Evolutionary conservation across 2,329 filamentous ascomycete genomes (phyloP).

Genomic region (Diaporthe nobilis): DNA sequence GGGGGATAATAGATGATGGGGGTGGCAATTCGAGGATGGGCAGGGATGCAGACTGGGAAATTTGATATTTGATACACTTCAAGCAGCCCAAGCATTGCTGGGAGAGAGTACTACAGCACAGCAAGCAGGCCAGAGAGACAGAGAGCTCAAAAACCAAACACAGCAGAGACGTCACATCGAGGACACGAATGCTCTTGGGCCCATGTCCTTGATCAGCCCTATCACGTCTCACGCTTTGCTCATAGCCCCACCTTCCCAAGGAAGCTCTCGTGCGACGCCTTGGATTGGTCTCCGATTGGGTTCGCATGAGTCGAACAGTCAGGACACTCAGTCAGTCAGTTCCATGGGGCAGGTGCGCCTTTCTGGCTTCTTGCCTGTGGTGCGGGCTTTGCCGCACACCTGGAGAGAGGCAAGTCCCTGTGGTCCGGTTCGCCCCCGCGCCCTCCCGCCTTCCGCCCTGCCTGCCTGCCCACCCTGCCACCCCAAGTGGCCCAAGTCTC

Average conservation of each 20-base stretch:
- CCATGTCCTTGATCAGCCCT: slow-evolving; percentile 23
- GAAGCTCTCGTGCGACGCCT: slow-evolving; percentile 9
- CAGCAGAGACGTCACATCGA: background rate
- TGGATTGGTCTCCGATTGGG: slow-evolving; percentile 26
- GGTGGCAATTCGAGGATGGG: background rate
- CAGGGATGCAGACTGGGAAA: background rate
- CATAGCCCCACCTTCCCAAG: background rate
- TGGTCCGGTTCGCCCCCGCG: background rate
- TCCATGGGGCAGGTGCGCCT: slow-evolving; percentile 3
- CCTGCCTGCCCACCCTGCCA: background rate
- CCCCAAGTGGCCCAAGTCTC: background rate
- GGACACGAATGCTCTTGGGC: background rate
- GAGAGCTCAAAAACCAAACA: background rate
- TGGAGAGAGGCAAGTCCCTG: background rate
- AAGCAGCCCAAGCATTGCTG: background rate
- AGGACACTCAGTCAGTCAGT: background rate
- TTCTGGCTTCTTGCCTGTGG: background rate
- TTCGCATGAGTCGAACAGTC: slow-evolving; percentile 1
- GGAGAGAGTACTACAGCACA: too few species aligned
- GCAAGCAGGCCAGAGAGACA: background rate
- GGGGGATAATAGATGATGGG: background rate
- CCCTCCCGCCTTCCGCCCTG: background rate
- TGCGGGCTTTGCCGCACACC: background rate
- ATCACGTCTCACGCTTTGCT: slow-evolving; percentile 18
- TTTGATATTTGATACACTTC: background rate